Evolutionary conservation across 306 rosid species (phyloP), one percentile per base, ranked within the genome.

Genomic region (Heteromeles arbutifolia): DNA sequence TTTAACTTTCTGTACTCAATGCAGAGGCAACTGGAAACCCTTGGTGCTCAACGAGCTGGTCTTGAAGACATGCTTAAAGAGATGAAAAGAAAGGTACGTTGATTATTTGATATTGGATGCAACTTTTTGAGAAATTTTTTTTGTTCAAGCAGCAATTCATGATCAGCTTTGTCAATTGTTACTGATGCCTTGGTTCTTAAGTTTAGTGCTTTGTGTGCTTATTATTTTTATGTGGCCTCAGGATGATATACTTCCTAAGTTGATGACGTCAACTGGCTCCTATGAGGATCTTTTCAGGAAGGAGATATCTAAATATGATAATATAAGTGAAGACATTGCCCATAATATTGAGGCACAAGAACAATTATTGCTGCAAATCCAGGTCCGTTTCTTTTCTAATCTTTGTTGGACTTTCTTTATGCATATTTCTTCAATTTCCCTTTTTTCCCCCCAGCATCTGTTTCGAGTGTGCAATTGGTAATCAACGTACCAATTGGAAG

Each of bases 11-110:
- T 74, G 81, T 84, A 80, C 78, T 82, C 68, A 72, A 80, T 82
- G 81, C 91, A 95, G 99, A 90, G 97, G 93, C 97, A 95, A 81
- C 87, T 95, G 57, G 99, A 95, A 85, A 95, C 87, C 34, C 97
- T 95, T 31, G 99, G 98, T 86, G 93, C 99, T 74, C 98, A 95
- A 83, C 88, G 99, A 73, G 99, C 99, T 84, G 99, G 92, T 79
- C 99, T 95, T 39, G 99, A 95, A 88, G 99, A 95, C 86, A 95
- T 95, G 99, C 96, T 95, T 61, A 95, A 92, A 83, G 99, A 95
- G 83, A 95, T 95, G 99, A 95, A 92, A 87, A 90, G 99, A 80
- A 95, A 95, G 98, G 98, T 90, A 71, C 17, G 74, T 48, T 75
- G 29, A 52, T n/a, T 22, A 22, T 82, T 34, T 68, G 25, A 58